Percentiles rank a stretch among this genome's conserved stretches.
These are phyloP conservation scores for Dothidotthia symphoricarpi DNA, from an alignment of 2,329 filamentous ascomycete species.

Conservation along the genomic window DNA sequence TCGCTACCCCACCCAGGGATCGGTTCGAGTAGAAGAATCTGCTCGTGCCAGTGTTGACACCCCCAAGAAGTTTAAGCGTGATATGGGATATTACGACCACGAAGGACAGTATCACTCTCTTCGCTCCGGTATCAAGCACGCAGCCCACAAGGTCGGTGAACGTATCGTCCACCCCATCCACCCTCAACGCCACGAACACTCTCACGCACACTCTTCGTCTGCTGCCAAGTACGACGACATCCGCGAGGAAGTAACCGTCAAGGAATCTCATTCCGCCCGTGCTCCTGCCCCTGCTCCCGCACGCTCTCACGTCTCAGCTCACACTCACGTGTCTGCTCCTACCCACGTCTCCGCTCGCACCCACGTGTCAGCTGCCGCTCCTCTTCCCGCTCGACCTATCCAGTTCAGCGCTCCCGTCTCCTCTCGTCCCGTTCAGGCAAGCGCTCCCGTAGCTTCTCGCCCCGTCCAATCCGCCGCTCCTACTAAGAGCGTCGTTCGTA, in stretches of 20 bases:
- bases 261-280: slow-evolving; percentile 44
- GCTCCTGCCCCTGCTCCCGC: slow-evolving; percentile 26
- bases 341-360: slow-evolving; percentile 4
- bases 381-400: slow-evolving; percentile 3
- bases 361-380: slow-evolving; percentile 1
- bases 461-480: too few species aligned
- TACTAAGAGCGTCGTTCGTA: too few species aligned
- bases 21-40: slow-evolving; percentile 51
- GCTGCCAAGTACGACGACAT: slow-evolving; percentile 35
- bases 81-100: slow-evolving; percentile 80
- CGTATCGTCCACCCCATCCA: slow-evolving; percentile 63
- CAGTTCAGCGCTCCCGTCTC: slow-evolving; percentile 29
- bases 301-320: slow-evolving; percentile 5
- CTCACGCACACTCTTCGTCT: slow-evolving; percentile 37
- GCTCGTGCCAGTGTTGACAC: slow-evolving; percentile 54
- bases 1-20: slow-evolving; percentile 40
- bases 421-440: slow-evolving; percentile 39
- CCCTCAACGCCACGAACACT: slow-evolving; percentile 52
- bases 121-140: slow-evolving; percentile 67
- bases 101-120: slow-evolving; percentile 73
- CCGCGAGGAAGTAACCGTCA: slow-evolving; percentile 50
- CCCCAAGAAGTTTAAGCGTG: slow-evolving; percentile 53
- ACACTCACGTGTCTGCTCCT: slow-evolving; percentile 3
- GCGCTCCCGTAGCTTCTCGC: slow-evolving; percentile 45
- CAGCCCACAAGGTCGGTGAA: slow-evolving; percentile 53